Base-by-base conservation (phyloP, 495 filamentous ascomycete species). In the Achaetomiella virescens region DNA sequence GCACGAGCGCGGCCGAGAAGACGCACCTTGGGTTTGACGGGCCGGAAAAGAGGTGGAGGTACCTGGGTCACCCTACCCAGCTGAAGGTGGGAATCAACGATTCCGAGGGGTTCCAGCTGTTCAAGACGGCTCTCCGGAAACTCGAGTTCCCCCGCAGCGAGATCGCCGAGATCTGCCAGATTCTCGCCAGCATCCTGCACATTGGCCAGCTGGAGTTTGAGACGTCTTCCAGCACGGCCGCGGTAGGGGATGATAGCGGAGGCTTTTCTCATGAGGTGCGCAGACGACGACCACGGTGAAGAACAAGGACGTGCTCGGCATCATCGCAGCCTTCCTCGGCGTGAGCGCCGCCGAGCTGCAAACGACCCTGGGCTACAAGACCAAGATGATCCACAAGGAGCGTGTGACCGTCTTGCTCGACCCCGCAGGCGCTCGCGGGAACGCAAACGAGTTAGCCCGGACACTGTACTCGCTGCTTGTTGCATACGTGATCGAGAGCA, bases 331-430 rank as follows among this genome's bases (percentile, higher is more conserved):
- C 17, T 97, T 98, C 78, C 76, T 97, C 2, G 92, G 93, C 9
- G 82, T 97, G 31, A 81, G 81, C 58, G 78, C 84, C 8, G 77
- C 84, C 24, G 87, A 95, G 56, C 77, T 98, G 35, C 90, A 97
- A 69, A 85, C 78, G 25, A 95, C 88, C 50, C 77, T 98, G 54
- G 88, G 92, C 12, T 96, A 96, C 77, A 91, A 92, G 71, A 96
- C 90, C 17, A 96, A 93, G 76, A 96, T 91, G 35, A 84, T 98
- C 49, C 85, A 91, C 63, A 85, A 90, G 33, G 93, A 98, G 76
- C 83, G 93, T 36, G 93, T 98, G 24, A 98, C 93, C 0, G 88
- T 98, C 25, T 93, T 98, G 91, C 78, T 98, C 6, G 93, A 98
- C 68, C 90, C 92, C 5, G 84, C 81, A 40, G 93, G 93, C 36